phyloP scores from a whole-genome alignment of 495 filamentous ascomycete species.

The Cercophora newfieldiana region DNA sequence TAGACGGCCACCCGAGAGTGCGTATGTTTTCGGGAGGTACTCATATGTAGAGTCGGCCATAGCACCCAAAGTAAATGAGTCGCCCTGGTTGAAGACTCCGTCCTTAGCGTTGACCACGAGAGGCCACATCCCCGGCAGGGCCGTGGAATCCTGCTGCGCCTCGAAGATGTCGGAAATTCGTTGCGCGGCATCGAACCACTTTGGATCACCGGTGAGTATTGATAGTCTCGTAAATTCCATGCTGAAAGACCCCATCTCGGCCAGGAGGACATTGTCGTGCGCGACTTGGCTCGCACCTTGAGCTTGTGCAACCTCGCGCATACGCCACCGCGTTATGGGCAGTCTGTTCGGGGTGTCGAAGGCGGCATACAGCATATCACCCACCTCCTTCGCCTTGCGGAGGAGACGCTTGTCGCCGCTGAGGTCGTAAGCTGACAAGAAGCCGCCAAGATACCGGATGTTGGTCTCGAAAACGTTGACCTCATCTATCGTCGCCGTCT shows the following conservation, averaged over 20 bases:
- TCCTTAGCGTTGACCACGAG: constrained; percentile 38
- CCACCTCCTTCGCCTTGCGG: constrained; percentile 78
- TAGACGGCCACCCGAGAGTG: constrained; percentile 69
- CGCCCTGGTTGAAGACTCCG: constrained; percentile 31
- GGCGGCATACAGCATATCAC: constrained; percentile 77
- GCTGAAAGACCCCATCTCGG: constrained; percentile 74
- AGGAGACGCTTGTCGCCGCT: constrained; percentile 68
- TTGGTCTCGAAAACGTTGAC: constrained; percentile 79
- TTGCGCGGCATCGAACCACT: constrained; percentile 84
- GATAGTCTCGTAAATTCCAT: constrained; percentile 85
- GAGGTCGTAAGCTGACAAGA: constrained; percentile 74
- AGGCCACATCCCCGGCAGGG: constrained; percentile 63
- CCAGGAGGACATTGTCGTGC: constrained; percentile 36
- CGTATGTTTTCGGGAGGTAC: constrained; percentile 71
- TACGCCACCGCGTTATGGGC: constrained; percentile 71
- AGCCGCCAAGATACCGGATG: constrained; percentile 76
- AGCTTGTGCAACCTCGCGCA: constrained; percentile 27
- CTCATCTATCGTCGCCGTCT: constrained; percentile 54
- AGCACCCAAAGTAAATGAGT: constrained; percentile 66
- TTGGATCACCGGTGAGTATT: constrained; percentile 73
- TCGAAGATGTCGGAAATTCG: constrained; percentile 77
- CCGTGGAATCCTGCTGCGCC: constrained; percentile 61
- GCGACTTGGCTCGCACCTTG: constrained; percentile 35
- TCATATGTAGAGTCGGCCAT: constrained; percentile 82
- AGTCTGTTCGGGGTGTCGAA: constrained; percentile 93